These are phyloP conservation scores for Kurtzmaniella quercitrusa DNA, from an alignment of 1,139 yeast genomes.

Conservation along the genomic window DNA sequence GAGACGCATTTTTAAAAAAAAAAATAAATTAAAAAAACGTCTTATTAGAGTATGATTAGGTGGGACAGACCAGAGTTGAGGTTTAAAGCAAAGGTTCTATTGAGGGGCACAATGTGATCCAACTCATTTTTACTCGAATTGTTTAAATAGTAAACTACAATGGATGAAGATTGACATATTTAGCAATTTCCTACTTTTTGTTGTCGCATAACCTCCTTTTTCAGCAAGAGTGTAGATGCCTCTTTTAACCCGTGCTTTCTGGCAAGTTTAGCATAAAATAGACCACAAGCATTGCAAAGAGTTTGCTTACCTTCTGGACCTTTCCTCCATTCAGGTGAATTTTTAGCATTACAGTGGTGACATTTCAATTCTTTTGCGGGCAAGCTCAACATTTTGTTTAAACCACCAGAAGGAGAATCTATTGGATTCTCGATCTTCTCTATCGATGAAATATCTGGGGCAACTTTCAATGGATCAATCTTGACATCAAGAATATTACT, in stretches of 20 bases:
- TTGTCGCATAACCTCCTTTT: slow-evolving; percentile 12
- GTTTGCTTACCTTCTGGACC: slow-evolving; percentile 44
- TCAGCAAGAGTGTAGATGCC: slow-evolving; percentile 23
- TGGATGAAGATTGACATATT: not conserved
- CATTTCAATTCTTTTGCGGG: slow-evolving; percentile 16
- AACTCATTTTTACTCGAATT: too few relatives aligned
- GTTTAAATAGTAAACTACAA: too few relatives aligned
- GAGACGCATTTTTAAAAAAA: not conserved
- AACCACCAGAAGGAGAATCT: slow-evolving; percentile 12
- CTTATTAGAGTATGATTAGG: too few relatives aligned
- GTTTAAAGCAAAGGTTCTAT: not conserved
- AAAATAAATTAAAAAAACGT: too few relatives aligned
- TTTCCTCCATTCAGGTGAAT: slow-evolving; percentile 46
- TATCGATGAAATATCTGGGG: slow-evolving; percentile 4
- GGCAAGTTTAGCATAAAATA: slow-evolving; percentile 33
- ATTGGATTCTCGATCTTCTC: slow-evolving; percentile 5
- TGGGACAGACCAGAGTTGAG: not conserved
- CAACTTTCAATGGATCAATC: slow-evolving; percentile 4
- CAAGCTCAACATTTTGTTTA: slow-evolving; percentile 17
- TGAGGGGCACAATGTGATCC: too few relatives aligned
- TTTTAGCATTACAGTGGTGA: slow-evolving; percentile 25
- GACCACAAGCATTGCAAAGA: slow-evolving; percentile 45
- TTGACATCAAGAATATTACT: slow-evolving; percentile 4
- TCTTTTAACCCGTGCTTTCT: slow-evolving; percentile 23
- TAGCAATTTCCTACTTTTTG: not conserved